phyloP scores from a whole-genome alignment of 2,329 filamentous ascomycete species.

The Ceratocystis ficicola region DNA sequence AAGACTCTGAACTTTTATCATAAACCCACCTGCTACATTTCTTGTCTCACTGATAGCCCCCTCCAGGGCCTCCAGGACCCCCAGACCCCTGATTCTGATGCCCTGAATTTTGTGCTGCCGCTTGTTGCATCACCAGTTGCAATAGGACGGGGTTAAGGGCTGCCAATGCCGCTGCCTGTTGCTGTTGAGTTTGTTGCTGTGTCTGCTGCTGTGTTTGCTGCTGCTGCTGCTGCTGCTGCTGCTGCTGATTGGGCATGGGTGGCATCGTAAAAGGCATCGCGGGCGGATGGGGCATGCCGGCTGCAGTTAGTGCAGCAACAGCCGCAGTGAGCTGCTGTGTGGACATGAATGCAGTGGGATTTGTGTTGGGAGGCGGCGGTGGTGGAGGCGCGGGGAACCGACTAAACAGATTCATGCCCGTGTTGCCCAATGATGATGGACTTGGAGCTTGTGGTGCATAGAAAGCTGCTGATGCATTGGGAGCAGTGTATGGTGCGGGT shows the following conservation, averaged over 20 bases:
- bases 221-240: conserved; percentile 28
- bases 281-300: background rate
- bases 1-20: too few relatives aligned
- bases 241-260: conserved; percentile 23
- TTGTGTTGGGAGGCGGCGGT: conserved; percentile 16
- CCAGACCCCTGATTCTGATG: conserved; percentile 10
- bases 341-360: conserved; percentile 10
- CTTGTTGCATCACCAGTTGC: conserved; percentile 13
- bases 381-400: conserved; percentile 13
- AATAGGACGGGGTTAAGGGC: conserved; percentile 18
- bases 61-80: background rate
- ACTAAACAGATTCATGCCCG: background rate
- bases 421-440: background rate
- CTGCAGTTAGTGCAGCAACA: conserved; percentile 3
- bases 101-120: background rate
- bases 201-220: conserved; percentile 25
- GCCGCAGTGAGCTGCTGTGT: conserved; percentile 8
- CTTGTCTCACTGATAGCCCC: background rate
- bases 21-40: background rate
- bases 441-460: background rate
- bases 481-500: background rate
- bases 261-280: background rate
- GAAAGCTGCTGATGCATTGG: background rate
- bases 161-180: conserved; percentile 10
- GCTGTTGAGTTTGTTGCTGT: conserved; percentile 16